A percentile compares a stretch with the other conserved stretches of the same genome.
Evolutionary conservation across 2,329 filamentous ascomycete species (phyloP).

Genomic region (Talaromyces piceae): DNA sequence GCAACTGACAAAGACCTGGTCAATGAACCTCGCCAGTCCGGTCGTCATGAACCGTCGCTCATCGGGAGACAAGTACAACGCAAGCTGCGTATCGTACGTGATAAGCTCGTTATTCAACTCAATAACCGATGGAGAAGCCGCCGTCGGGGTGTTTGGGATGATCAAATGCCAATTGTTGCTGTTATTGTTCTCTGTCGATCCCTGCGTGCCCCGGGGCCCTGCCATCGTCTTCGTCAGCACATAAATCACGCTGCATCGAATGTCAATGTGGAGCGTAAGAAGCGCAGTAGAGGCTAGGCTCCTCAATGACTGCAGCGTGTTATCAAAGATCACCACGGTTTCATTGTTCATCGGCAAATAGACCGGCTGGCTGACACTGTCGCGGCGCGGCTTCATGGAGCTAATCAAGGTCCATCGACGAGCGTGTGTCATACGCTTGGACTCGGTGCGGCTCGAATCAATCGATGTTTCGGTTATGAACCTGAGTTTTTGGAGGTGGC

Average conservation of each 20-base stretch:
- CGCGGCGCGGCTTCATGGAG: constrained; percentile 50
- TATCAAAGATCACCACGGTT: constrained; percentile 80
- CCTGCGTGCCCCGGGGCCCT: constrained; percentile 41
- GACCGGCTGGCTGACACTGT: constrained; percentile 53
- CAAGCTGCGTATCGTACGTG: constrained; percentile 77
- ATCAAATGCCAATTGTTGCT: constrained; percentile 55
- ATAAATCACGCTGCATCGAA: constrained; percentile 76
- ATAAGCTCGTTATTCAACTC: constrained; percentile 75
- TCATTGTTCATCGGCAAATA: constrained; percentile 84
- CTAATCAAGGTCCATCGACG: constrained; percentile 79
- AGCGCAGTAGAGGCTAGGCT: constrained; percentile 72
- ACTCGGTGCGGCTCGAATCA: constrained; percentile 33
- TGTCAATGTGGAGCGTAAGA: constrained; percentile 79
- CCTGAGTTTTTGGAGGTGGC: constrained; percentile 71
- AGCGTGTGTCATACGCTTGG: constrained; percentile 45
- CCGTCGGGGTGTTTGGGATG: constrained; percentile 33
- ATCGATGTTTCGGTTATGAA: constrained; percentile 69
- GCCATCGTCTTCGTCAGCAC: constrained; percentile 62
- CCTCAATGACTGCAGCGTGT: constrained; percentile 73
- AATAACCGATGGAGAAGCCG: constrained; percentile 61
- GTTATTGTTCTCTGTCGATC: constrained; percentile 45
- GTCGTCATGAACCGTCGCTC: constrained; percentile 70
- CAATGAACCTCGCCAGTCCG: constrained; percentile 70
- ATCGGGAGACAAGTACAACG: constrained; percentile 60
- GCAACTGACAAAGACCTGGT: constrained; percentile 68